Conservation (phyloP, 108 stramenopile genomes). For the Cyclotella kingstonii region DNA sequence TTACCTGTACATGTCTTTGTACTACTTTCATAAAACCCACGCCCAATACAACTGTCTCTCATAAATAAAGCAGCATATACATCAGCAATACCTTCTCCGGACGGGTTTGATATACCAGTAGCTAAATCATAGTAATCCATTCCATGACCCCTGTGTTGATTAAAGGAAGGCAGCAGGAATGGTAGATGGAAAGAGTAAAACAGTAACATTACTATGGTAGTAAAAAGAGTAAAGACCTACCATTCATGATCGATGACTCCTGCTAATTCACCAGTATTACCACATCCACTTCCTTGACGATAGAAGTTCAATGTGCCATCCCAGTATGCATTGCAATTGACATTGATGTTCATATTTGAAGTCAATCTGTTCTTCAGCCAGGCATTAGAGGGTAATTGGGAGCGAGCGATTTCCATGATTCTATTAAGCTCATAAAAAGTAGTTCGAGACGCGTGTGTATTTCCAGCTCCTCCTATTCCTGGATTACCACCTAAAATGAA, state of each 20-base stretch:
- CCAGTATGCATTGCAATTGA: conserved; percentile 23
- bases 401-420: conserved; percentile 18
- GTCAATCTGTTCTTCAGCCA: conserved; percentile 8
- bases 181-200: too few relatives aligned
- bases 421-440: conserved; percentile 25
- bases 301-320: conserved; percentile 24
- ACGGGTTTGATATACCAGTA: conserved; percentile 21
- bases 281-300: conserved; percentile 15
- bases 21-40: conserved; percentile 3
- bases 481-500: background rate
- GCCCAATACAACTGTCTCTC: conserved; percentile 33
- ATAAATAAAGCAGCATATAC: conserved; percentile 20
- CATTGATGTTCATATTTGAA: conserved; percentile 16
- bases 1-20: conserved; percentile 11
- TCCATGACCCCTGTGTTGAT: conserved; percentile 11
- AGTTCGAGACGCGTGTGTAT: conserved; percentile 14
- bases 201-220: too few relatives aligned
- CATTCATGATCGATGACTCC: conserved; percentile 19
- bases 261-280: conserved; percentile 14
- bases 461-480: background rate
- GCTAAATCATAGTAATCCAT: conserved; percentile 19
- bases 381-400: conserved; percentile 11
- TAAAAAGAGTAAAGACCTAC: too few relatives aligned
- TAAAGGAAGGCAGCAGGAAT: background rate
- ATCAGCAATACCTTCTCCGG: conserved; percentile 38